Base-by-base conservation (phyloP, 208 protist species). In the Wallacemonas sp. region DNA sequence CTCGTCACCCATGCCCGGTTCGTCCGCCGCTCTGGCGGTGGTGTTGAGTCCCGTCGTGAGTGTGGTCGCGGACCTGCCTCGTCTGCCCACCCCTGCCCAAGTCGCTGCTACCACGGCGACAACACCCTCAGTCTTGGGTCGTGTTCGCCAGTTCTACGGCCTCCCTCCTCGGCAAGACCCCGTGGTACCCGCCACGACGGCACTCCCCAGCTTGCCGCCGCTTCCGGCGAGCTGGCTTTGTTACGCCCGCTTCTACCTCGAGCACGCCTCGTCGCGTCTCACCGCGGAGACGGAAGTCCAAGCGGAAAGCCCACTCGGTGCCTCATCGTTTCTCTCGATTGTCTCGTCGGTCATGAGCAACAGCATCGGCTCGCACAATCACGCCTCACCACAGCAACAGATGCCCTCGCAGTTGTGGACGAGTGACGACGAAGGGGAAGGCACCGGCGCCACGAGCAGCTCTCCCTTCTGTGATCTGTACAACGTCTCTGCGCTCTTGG, bases 191-290 rank as follows among this genome's bases (percentile, higher is more conserved):
- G n/a, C n/a, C n/a, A n/a, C n/a, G n/a, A n/a, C n/a, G 36, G 14
- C 14, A 41, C 14, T 14, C 36, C 36, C 9, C 9, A 17, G 36
- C 8, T 31, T 58, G 30, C 2, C 11, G 51, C 51, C 51, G 3
- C 30, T 58, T 3, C 4, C 5, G 28, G 42, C 28, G 22, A 46
- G 36, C 24, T 61, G 60, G 26, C 27, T 72, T 42, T 59, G 67
- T 27, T 53, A 74, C 68, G 61, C 74, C 26, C 74, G 74, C 44
- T 80, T 80, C 45, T 75, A 75, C 63, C 49, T 75, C 15, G 74
- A 80, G 46, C 68, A 80, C 54, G 68, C 68, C 49, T 58, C 72
- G 49, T 68, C 62, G 47, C 54, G 67, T 8, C 55, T 65, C 47
- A 73, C 71, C 65, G 39, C 71, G 33, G 72, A 65, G 33, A 58